Evolutionary conservation across 495 filamentous ascomycete species (phyloP).

Genomic region (Aspergillus panamensis): DNA sequence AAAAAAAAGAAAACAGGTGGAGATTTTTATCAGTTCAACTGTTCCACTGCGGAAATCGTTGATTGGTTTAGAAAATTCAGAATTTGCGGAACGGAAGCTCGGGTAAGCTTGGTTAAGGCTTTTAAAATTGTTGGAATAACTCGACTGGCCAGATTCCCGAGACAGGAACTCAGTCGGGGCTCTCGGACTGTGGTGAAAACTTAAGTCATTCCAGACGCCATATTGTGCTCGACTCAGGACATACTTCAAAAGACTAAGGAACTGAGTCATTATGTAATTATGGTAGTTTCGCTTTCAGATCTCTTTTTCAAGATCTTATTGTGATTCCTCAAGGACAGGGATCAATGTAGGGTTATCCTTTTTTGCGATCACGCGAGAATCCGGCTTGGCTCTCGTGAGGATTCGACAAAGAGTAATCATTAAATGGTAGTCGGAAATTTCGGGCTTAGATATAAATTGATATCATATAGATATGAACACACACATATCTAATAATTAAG

Average conservation of each 20-base stretch:
- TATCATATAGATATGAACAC: too few relatives aligned
- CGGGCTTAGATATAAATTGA: too few relatives aligned
- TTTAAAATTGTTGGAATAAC: neutral
- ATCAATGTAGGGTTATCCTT: too few relatives aligned
- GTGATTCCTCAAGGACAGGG: too few relatives aligned
- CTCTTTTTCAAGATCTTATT: too few relatives aligned
- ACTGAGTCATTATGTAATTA: neutral
- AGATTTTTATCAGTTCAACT: neutral
- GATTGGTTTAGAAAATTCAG: neutral
- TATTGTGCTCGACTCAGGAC: neutral
- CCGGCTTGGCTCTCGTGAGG: too few relatives aligned
- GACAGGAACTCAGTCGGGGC: neutral
- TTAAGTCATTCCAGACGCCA: neutral
- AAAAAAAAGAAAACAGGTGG: neutral
- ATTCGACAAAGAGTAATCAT: too few relatives aligned
- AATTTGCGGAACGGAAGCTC: constrained; percentile 4
- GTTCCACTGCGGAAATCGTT: neutral
- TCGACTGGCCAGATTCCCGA: neutral
- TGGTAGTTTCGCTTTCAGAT: too few relatives aligned
- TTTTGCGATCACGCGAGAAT: too few relatives aligned
- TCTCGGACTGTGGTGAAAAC: neutral
- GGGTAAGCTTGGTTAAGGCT: constrained; percentile 5
- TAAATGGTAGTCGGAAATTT: too few relatives aligned
- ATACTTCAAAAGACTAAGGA: neutral
- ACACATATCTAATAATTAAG: too few relatives aligned